Evolutionary conservation across 2,329 filamentous ascomycete species (phyloP).

Genomic region (Fusarium proliferatum): DNA sequence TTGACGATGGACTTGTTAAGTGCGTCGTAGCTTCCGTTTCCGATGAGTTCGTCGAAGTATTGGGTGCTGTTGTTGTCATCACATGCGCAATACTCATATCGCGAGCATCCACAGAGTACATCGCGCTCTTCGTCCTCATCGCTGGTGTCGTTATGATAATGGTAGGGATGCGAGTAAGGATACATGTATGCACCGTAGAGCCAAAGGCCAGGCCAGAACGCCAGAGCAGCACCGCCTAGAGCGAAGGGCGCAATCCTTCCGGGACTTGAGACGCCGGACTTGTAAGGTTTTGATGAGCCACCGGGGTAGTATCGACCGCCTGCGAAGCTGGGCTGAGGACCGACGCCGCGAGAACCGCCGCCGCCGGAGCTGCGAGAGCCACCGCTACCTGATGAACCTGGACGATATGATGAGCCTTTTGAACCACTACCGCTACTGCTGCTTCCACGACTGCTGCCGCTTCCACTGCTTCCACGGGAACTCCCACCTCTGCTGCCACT

Average conservation of each 20-base stretch:
- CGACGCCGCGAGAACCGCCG: constrained; percentile 65
- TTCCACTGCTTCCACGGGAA: constrained; percentile 27
- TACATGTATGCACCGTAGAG: constrained; percentile 72
- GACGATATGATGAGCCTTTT: constrained; percentile 36
- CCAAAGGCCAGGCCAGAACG: constrained; percentile 74
- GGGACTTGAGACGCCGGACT: constrained; percentile 62
- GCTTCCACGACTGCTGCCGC: constrained; percentile 20
- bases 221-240: constrained; percentile 60
- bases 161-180: constrained; percentile 56
- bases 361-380: neutral
- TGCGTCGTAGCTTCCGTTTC: constrained; percentile 68
- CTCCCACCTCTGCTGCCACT: constrained; percentile 31
- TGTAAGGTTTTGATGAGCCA: constrained; percentile 71
- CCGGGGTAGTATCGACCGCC: constrained; percentile 75
- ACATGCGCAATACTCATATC: constrained; percentile 67
- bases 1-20: constrained; percentile 72
- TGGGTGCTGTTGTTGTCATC: constrained; percentile 72
- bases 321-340: constrained; percentile 67
- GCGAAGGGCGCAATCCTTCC: constrained; percentile 65
- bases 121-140: constrained; percentile 51
- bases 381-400: constrained; percentile 24
- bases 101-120: constrained; percentile 64
- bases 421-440: constrained; percentile 18
- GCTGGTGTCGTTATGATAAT: constrained; percentile 62
- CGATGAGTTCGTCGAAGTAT: constrained; percentile 72